Conservation (phyloP, 1,284 basidiomycete species). For the Sphaerobolus stellatus region DNA sequence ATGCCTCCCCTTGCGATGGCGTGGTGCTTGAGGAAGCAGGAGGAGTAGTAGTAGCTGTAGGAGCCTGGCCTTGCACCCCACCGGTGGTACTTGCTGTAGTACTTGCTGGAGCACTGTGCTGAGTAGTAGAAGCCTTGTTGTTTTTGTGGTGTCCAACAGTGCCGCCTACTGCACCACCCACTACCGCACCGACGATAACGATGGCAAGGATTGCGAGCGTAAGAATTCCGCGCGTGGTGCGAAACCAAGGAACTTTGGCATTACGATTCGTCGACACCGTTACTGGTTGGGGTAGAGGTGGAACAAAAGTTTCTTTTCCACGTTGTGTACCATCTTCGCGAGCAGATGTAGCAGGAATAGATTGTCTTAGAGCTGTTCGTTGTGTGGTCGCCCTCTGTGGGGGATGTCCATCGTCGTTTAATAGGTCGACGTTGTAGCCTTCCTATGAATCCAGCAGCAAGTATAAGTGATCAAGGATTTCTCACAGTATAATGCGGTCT, state of each 20-base stretch:
- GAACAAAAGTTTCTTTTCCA: too few species aligned
- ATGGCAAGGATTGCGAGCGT: slow-evolving; percentile 36
- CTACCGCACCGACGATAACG: slow-evolving; percentile 50
- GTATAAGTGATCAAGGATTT: background rate
- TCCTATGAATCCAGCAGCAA: slow-evolving; percentile 33
- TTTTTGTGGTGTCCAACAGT: slow-evolving; percentile 33
- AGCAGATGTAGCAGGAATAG: too few species aligned
- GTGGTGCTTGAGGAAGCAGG: background rate
- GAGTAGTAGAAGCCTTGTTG: slow-evolving; percentile 13
- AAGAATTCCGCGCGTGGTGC: slow-evolving; percentile 38
- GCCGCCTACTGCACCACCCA: slow-evolving; percentile 63
- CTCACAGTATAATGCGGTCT: background rate
- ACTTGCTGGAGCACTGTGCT: background rate
- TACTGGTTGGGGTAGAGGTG: slow-evolving; percentile 22
- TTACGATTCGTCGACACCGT: slow-evolving; percentile 27
- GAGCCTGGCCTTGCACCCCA: background rate
- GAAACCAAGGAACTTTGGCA: slow-evolving; percentile 35
- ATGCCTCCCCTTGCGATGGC: background rate
- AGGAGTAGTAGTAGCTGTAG: background rate
- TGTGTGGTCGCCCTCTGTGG: slow-evolving; percentile 17
- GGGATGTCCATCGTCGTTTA: slow-evolving; percentile 28
- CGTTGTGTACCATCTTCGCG: too few species aligned
- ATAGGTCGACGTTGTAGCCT: slow-evolving; percentile 53
- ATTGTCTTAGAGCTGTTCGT: too few species aligned
- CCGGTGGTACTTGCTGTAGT: background rate